Percentiles rank a stretch among this genome's conserved stretches.
phyloP scores from a whole-genome alignment of 805 yeast genomes.

The Metschnikowia borealis region DNA sequence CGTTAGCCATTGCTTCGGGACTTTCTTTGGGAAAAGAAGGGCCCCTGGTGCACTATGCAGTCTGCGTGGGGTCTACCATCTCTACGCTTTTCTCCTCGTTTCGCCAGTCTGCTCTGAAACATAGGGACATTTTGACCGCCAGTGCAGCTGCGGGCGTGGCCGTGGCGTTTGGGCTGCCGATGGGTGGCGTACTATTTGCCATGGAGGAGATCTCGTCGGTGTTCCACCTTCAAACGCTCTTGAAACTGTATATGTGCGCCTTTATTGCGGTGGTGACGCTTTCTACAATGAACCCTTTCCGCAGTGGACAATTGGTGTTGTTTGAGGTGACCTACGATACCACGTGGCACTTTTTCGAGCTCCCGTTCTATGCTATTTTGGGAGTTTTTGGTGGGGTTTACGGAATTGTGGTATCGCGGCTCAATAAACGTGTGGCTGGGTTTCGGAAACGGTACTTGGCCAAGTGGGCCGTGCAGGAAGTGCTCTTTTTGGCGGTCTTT shows the following conservation, averaged over 20 bases:
- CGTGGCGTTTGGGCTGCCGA: conserved; percentile 95
- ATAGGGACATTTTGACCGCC: conserved; percentile 71
- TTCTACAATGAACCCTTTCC: conserved; percentile 80
- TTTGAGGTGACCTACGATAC: conserved; percentile 87
- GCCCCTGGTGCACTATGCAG: conserved; percentile 96
- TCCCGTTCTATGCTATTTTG: conserved; percentile 70
- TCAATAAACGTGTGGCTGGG: conserved; percentile 70
- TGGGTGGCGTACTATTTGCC: conserved; percentile 92
- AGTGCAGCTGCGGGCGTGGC: conserved; percentile 98
- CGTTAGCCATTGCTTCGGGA: conserved; percentile 90
- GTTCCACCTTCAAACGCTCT: conserved; percentile 72
- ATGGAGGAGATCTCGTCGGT: conserved; percentile 83
- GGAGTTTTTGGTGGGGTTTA: conserved; percentile 92
- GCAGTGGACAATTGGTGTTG: conserved; percentile 91
- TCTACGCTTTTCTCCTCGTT: conserved; percentile 50
- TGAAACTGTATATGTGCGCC: conserved; percentile 91
- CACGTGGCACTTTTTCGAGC: conserved; percentile 82
- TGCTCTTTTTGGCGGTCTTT: conserved; percentile 56
- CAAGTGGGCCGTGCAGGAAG: conserved; percentile 64
- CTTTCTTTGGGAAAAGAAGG: conserved; percentile 96
- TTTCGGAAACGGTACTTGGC: conserved; percentile 70
- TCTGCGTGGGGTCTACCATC: conserved; percentile 85
- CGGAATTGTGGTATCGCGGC: conserved; percentile 72
- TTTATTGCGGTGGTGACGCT: conserved; percentile 80
- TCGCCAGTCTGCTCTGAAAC: conserved; percentile 42